A percentile compares a stretch with the other conserved stretches of the same genome.
Evolutionary conservation across 352 stramenopile genomes (phyloP).

Genomic region (Phytopythium boreale): DNA sequence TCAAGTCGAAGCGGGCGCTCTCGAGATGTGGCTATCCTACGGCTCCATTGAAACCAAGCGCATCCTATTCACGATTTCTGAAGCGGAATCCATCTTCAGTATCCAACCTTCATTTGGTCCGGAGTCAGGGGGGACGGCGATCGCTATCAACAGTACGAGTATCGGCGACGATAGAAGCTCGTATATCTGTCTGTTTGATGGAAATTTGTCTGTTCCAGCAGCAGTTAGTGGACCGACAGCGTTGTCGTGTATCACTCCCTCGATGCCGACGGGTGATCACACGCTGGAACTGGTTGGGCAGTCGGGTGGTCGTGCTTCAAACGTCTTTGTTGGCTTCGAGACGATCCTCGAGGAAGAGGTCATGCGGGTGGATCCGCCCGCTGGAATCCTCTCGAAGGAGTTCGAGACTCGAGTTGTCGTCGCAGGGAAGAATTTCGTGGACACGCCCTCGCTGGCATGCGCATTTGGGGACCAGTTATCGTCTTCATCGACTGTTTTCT

Average conservation of each 20-base stretch:
- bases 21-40: conserved; percentile 38
- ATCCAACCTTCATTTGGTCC: conserved; percentile 27
- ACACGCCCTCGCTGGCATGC: conserved; percentile 39
- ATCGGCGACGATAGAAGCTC: conserved; percentile 23
- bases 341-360: conserved; percentile 31
- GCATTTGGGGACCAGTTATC: conserved; percentile 35
- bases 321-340: conserved; percentile 30
- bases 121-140: conserved; percentile 22
- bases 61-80: conserved; percentile 21
- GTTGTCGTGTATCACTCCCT: conserved; percentile 21
- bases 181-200: conserved; percentile 2
- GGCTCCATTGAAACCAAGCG: conserved; percentile 16
- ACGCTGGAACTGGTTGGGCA: conserved; percentile 28
- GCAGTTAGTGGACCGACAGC: background rate
- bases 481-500: conserved; percentile 33
- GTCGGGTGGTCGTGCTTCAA: conserved; percentile 12
- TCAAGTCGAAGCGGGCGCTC: conserved; percentile 1
- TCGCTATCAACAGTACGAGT: conserved; percentile 20
- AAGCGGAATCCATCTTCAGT: conserved; percentile 11
- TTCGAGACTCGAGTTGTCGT: conserved; percentile 27
- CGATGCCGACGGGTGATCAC: conserved; percentile 23
- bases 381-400: conserved; percentile 19
- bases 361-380: conserved; percentile 18
- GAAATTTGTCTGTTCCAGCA: background rate
- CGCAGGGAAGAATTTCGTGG: conserved; percentile 43